Base-by-base conservation (phyloP, 495 filamentous ascomycete species). In the Hypoxylon crocopeplum region DNA sequence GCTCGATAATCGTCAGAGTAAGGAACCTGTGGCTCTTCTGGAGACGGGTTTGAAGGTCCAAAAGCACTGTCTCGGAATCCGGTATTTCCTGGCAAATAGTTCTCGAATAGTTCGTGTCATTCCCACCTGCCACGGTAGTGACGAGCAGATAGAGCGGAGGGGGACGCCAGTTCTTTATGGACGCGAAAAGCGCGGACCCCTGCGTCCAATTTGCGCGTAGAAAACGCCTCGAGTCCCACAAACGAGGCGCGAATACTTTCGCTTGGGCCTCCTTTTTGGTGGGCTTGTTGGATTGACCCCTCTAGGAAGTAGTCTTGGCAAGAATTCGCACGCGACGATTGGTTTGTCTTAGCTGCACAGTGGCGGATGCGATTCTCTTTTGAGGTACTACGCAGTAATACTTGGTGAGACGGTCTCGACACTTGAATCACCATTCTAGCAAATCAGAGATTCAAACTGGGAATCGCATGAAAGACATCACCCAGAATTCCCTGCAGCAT, bases 141-240 rank as follows among this genome's bases (percentile, higher is more conserved):
- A 55, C 46, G 47, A 19, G 30, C 13, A 7, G 25, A 39, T 48
- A 25, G 61, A 59, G 40, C 33, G 45, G 49, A 64, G 55, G 61
- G 60, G 54, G 50, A 33, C 47, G 25, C 37, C 37, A 47, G 54
- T 64, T 36, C 55, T 64, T 64, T 59, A 59, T 46, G 55, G 39
- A 64, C 61, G 61, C 61, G 61, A 64, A 64, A 64, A 59, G 55
- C 55, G 61, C 61, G 61, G 61, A 55, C 61, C 61, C 61, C 61
- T 64, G 61, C 61, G 34, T 64, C 39, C 17, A 15, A 33, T 47
- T 51, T 27, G 49, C 61, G 61, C 61, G 61, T 55, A 27, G 61
- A 50, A n/a, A 64, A 64, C 61, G 41, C 11, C 50, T 64, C 44
- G 34, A 55, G 61, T 64, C 34, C 60, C 60, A 54, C 54, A 53